Evolutionary conservation across 805 yeast genomes (phyloP).

Genomic region (Ogataea henricii): DNA sequence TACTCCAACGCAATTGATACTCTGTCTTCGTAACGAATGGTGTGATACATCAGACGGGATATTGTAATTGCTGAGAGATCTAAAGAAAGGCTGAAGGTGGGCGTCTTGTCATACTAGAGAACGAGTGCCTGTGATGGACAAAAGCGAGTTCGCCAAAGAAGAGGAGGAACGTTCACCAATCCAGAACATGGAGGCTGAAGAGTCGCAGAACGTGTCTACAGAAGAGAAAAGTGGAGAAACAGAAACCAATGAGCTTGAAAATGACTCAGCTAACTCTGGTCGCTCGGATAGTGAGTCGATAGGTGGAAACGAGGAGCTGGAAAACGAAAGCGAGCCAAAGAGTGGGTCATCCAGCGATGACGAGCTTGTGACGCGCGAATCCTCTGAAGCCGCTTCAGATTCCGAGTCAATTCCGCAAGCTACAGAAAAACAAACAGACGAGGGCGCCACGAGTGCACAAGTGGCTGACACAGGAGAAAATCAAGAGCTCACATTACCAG

Average conservation of each 20-base stretch:
- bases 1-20: background rate
- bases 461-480: no score
- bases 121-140: conserved; percentile 1
- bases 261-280: background rate
- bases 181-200: conserved; percentile 3
- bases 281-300: background rate
- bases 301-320: background rate
- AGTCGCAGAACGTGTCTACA: background rate
- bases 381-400: no score
- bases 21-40: conserved; percentile 3
- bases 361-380: no score
- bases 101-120: background rate
- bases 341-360: background rate
- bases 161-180: conserved; percentile 5
- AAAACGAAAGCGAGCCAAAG: conserved; percentile 37
- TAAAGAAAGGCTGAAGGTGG: background rate
- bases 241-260: conserved; percentile 4
- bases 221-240: conserved; percentile 4
- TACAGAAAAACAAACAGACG: no score
- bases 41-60: conserved; percentile 4
- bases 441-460: no score
- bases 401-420: no score
- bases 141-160: conserved; percentile 6
- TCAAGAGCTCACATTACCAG: background rate
- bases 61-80: background rate